Conservation (phyloP, 331 rosid genomes). For the Quercus tomentella region DNA sequence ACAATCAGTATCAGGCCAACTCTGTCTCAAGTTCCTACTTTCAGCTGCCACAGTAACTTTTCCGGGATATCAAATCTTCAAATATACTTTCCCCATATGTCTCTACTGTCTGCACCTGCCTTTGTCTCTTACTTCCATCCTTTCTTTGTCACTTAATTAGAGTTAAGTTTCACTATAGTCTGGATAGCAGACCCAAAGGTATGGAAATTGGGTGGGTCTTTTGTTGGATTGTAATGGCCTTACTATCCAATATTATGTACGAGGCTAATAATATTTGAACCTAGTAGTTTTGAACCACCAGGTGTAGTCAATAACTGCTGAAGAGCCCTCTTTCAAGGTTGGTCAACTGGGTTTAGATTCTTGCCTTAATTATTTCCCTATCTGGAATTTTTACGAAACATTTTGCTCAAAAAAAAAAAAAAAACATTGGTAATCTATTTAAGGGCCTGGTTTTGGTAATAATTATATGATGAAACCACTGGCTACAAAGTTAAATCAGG, state of each 20-base stretch:
- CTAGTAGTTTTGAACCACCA: neutral
- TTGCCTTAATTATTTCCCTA: neutral
- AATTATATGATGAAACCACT: neutral
- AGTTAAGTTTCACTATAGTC: neutral
- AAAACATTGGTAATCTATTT: neutral
- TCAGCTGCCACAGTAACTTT: neutral
- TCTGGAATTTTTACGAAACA: neutral
- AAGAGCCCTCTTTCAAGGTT: neutral
- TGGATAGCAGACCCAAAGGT: too few species aligned
- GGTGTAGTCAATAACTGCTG: neutral
- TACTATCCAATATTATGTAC: neutral
- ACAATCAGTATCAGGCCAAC: neutral
- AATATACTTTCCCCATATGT: neutral
- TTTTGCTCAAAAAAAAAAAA: neutral
- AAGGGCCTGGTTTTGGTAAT: neutral
- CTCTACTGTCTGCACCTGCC: neutral
- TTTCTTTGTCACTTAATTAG: neutral
- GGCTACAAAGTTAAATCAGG: neutral
- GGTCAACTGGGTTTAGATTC: neutral
- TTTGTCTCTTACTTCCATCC: neutral
- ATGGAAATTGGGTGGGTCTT: too few species aligned
- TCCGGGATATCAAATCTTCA: neutral
- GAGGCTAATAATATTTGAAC: neutral
- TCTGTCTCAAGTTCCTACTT: neutral
- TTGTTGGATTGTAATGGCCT: too few species aligned